These are phyloP conservation scores for Ailanthus altissimus DNA, from an alignment of 345 rosid species.

Conservation along the genomic window DNA sequence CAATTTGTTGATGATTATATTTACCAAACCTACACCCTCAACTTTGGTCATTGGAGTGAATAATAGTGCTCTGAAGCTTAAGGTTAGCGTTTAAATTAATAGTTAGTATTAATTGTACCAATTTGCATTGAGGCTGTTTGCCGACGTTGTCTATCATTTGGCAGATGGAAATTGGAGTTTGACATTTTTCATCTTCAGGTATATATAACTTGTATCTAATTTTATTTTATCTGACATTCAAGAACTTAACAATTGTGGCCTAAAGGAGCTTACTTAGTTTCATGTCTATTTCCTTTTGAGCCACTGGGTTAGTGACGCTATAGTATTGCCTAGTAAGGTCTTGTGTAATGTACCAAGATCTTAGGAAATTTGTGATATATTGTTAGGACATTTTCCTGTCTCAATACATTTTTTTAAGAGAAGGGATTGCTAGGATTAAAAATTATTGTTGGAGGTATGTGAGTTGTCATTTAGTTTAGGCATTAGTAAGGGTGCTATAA, in stretches of 20 bases:
- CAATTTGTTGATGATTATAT: constrained; percentile 6
- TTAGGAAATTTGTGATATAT: not conserved
- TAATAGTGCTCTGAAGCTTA: constrained; percentile 41
- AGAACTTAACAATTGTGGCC: no score
- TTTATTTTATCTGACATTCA: no score
- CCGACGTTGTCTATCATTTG: constrained; percentile 31
- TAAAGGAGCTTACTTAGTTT: not conserved
- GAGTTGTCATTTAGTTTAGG: not conserved
- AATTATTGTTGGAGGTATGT: not conserved
- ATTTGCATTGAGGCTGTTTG: constrained; percentile 15
- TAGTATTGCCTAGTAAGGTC: not conserved
- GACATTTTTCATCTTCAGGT: constrained; percentile 80
- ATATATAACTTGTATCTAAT: constrained; percentile 29
- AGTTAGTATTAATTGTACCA: not conserved
- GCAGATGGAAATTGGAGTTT: constrained; percentile 64
- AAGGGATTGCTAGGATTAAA: constrained; percentile 1
- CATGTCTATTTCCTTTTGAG: constrained; percentile 6
- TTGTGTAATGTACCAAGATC: not conserved
- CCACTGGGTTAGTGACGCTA: not conserved
- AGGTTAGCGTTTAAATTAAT: constrained; percentile 44
- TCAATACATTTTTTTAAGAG: not conserved
- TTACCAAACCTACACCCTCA: constrained; percentile 56
- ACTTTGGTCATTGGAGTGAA: constrained; percentile 42
- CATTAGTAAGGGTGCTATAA: not conserved
- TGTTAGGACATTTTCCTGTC: constrained; percentile 3